These are phyloP conservation scores for Aspergillus indologenus DNA, from an alignment of 495 filamentous ascomycete genomes.

Conservation along the genomic window DNA sequence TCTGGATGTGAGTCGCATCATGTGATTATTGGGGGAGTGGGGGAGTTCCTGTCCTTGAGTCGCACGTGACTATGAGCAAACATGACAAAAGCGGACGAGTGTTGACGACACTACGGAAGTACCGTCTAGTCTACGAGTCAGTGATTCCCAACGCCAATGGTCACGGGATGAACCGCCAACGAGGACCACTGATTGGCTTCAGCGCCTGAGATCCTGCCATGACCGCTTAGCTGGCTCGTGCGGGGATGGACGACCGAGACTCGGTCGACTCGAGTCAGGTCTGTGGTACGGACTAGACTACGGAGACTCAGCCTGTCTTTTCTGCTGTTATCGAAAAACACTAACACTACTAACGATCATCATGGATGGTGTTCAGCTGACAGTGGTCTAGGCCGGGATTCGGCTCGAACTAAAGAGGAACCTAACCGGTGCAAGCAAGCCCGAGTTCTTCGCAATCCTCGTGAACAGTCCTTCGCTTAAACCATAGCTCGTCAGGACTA, in stretches of 20 bases:
- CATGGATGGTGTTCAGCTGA: neutral
- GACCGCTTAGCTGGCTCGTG: conserved; percentile 11
- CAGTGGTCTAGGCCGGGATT: neutral
- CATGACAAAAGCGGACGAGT: neutral
- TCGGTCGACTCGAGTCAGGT: neutral
- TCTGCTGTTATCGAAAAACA: neutral
- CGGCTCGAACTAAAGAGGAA: too few relatives aligned
- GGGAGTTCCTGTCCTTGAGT: neutral
- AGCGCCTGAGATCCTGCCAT: conserved; percentile 1
- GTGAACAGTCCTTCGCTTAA: neutral
- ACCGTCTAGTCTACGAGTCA: conserved; percentile 7
- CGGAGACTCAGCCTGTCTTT: too few relatives aligned
- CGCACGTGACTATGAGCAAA: neutral
- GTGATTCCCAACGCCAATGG: conserved; percentile 23
- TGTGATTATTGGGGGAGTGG: conserved; percentile 4
- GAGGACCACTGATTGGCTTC: conserved; percentile 10
- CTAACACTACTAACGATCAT: neutral
- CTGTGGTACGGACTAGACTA: too few relatives aligned
- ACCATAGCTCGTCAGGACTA: neutral
- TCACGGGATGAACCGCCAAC: conserved; percentile 14
- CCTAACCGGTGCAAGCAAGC: too few relatives aligned
- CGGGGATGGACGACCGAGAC: conserved; percentile 14
- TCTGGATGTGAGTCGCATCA: neutral
- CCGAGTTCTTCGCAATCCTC: neutral
- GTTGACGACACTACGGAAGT: neutral